Evolutionary conservation across 768 basidiomycete genomes (phyloP).

Genomic region (Cystobasidium onofrii): DNA sequence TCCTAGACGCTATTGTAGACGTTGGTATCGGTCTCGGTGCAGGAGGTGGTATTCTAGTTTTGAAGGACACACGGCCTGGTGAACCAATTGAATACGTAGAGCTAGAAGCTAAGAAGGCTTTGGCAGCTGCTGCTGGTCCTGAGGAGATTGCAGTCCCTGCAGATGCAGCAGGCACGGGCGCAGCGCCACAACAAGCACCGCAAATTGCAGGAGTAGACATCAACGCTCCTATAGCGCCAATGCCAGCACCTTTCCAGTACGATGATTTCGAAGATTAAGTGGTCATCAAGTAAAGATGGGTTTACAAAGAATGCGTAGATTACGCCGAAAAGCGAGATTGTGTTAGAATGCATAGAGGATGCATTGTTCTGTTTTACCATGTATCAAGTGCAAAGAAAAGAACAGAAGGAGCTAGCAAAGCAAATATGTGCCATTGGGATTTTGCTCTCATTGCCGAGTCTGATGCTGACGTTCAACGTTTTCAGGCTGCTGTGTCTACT

Average conservation of each 20-base stretch:
- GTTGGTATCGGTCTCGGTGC: conserved; percentile 50
- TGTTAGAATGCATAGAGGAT: background rate
- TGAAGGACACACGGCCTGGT: conserved; percentile 64
- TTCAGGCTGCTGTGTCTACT: too few species aligned
- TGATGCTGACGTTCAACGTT: too few species aligned
- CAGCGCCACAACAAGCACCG: background rate
- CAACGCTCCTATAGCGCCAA: conserved; percentile 22
- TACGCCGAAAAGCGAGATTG: background rate
- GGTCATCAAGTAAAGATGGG: background rate
- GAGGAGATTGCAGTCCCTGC: conserved; percentile 29
- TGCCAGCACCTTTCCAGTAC: conserved; percentile 36
- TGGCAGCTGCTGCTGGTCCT: conserved; percentile 27
- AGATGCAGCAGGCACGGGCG: background rate
- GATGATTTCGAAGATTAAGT: conserved; percentile 29
- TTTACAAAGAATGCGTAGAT: background rate
- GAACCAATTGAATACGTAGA: conserved; percentile 69
- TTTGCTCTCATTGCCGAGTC: too few species aligned
- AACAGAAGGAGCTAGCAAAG: too few species aligned
- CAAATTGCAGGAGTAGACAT: background rate
- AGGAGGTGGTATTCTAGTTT: conserved; percentile 78
- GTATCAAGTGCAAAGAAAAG: background rate
- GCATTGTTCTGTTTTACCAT: background rate
- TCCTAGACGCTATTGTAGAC: conserved; percentile 25
- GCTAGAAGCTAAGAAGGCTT: conserved; percentile 45
- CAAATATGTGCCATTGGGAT: too few species aligned